phyloP scores from a whole-genome alignment of 805 yeast genomes.

The Teunomyces stri region DNA sequence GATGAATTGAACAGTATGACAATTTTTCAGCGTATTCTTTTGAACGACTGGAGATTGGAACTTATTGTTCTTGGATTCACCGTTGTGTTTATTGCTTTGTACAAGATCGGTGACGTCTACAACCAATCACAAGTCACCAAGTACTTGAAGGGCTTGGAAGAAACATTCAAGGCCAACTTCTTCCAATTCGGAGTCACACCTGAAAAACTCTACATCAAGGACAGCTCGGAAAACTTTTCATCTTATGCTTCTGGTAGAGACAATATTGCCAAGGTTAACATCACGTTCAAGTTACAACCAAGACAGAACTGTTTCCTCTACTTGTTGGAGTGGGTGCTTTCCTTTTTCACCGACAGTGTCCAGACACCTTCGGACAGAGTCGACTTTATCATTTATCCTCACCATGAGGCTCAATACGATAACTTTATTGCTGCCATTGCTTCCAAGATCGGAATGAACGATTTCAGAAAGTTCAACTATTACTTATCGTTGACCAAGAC shows the following conservation, averaged over 20 bases:
- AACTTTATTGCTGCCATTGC: constrained; percentile 82
- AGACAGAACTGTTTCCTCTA: constrained; percentile 78
- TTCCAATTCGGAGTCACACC: constrained; percentile 66
- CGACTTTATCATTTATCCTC: constrained; percentile 57
- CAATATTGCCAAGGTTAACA: constrained; percentile 61
- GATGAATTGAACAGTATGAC: constrained; percentile 62
- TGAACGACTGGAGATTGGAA: constrained; percentile 81
- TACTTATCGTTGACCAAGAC: constrained; percentile 84
- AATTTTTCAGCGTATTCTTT: constrained; percentile 52
- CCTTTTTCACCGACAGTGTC: constrained; percentile 54
- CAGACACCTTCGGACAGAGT: constrained; percentile 58
- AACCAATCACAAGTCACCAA: constrained; percentile 57
- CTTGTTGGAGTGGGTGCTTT: constrained; percentile 59
- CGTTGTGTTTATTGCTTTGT: constrained; percentile 46
- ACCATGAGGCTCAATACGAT: constrained; percentile 52
- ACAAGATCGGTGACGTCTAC: constrained; percentile 55
- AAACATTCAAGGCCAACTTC: constrained; percentile 64
- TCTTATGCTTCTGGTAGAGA: constrained; percentile 88
- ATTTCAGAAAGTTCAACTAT: constrained; percentile 71
- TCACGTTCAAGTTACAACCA: constrained; percentile 64
- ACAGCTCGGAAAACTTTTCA: constrained; percentile 59
- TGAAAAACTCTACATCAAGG: constrained; percentile 52
- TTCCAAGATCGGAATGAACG: constrained; percentile 78
- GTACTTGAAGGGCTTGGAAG: constrained; percentile 50
- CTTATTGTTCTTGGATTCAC: constrained; percentile 51